phyloP scores from a whole-genome alignment of 2,329 filamentous ascomycete genomes.

The Trichoderma oligosporum region DNA sequence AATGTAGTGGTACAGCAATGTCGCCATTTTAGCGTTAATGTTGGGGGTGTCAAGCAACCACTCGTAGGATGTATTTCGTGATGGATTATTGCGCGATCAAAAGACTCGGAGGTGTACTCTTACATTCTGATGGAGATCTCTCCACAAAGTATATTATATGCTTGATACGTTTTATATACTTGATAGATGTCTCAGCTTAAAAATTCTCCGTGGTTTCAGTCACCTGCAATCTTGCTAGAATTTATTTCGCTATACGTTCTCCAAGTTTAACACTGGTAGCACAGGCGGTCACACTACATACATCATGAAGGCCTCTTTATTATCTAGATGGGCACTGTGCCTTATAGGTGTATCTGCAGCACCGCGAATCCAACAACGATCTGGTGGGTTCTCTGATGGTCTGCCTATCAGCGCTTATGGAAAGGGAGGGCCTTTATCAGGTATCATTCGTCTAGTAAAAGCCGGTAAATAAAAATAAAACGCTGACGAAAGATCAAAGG shows the following conservation, averaged over 20 bases:
- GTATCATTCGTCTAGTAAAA: conserved; percentile 36
- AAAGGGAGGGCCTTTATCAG: conserved; percentile 56
- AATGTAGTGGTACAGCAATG: neutral
- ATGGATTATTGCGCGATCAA: neutral
- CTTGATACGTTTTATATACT: neutral
- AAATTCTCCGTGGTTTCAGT: neutral
- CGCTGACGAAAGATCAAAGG: conserved; percentile 39
- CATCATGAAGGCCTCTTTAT: conserved; percentile 20
- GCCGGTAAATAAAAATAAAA: neutral
- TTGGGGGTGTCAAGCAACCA: neutral
- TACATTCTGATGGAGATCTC: neutral
- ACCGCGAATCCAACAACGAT: conserved; percentile 24
- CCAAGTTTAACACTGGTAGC: no score
- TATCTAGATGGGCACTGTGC: conserved; percentile 17
- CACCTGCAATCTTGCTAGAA: no score
- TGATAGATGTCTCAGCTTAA: neutral
- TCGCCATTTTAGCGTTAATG: conserved; percentile 23
- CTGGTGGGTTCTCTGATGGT: conserved; percentile 44
- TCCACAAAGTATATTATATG: conserved; percentile 1
- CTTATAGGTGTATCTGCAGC: conserved; percentile 22
- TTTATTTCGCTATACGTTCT: neutral
- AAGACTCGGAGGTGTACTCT: neutral
- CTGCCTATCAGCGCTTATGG: conserved; percentile 55
- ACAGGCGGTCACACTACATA: no score
- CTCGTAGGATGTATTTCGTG: neutral